Conservation (phyloP, 768 basidiomycete genomes). For the Tricholoma hemisulphureum region DNA sequence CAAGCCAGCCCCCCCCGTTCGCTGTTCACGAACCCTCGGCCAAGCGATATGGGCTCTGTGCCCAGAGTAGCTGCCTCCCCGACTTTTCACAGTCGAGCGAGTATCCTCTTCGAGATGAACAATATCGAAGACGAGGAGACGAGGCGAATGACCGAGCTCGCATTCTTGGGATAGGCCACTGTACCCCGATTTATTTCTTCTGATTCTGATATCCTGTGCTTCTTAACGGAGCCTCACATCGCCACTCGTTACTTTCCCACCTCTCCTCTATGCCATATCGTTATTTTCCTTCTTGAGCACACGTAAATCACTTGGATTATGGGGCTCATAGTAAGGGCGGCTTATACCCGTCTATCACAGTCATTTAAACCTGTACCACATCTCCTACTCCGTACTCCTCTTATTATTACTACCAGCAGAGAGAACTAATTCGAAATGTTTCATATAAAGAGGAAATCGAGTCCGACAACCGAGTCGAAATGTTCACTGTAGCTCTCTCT, state of each 20-base stretch:
- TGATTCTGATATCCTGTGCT: not conserved
- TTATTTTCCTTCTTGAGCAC: not conserved
- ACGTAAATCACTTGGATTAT: no score
- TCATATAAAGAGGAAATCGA: no score
- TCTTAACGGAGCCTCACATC: not conserved
- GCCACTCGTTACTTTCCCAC: not conserved
- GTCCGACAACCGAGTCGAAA: no score
- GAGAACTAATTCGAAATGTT: no score
- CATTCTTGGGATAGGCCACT: conserved; percentile 49
- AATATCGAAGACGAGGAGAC: conserved; percentile 67
- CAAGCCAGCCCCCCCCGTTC: conserved; percentile 5
- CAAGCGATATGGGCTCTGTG: conserved; percentile 7
- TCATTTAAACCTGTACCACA: no score
- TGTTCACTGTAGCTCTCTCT: no score
- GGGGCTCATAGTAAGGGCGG: no score
- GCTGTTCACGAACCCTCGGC: conserved; percentile 1
- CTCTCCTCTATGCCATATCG: not conserved
- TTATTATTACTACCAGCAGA: no score
- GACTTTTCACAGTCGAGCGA: conserved; percentile 57
- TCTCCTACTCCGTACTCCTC: no score
- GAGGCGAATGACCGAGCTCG: conserved; percentile 67
- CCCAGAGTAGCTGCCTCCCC: conserved; percentile 49
- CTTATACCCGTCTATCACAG: no score
- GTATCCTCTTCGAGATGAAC: conserved; percentile 51
- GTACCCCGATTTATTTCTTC: not conserved